Percentiles rank a stretch among this genome's conserved stretches.
Evolutionary conservation across 2,329 filamentous ascomycete species (phyloP).

Genomic region (Cordyceps tenuipes): DNA sequence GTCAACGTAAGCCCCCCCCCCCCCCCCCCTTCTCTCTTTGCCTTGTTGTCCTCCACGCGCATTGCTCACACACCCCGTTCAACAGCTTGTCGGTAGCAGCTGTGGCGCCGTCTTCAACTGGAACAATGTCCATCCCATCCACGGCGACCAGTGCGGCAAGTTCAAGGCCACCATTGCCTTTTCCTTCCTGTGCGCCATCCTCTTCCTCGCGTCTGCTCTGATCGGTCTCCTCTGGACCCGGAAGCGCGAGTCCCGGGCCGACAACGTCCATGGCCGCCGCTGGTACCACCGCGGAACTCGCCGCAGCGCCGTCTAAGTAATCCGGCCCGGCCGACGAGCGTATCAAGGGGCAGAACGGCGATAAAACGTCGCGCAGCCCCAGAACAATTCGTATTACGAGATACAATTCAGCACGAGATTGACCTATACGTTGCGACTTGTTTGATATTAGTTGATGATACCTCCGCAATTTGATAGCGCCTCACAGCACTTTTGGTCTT

Average conservation of each 20-base stretch:
- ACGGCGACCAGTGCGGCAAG: slow-evolving; percentile 49
- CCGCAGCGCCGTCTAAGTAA: slow-evolving; percentile 32
- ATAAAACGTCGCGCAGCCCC: not conserved
- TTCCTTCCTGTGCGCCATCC: slow-evolving; percentile 59
- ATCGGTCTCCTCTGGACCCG: slow-evolving; percentile 49
- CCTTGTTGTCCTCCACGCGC: not conserved
- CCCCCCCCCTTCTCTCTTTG: too few species aligned
- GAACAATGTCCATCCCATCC: slow-evolving; percentile 39
- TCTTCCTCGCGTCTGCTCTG: slow-evolving; percentile 59
- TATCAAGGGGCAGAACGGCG: not conserved
- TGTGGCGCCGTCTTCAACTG: slow-evolving; percentile 55
- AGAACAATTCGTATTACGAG: not conserved
- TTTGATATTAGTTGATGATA: slow-evolving; percentile 3
- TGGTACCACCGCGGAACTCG: slow-evolving; percentile 32
- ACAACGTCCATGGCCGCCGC: slow-evolving; percentile 21
- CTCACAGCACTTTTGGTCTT: not conserved
- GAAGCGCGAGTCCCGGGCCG: slow-evolving; percentile 26
- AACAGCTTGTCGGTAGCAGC: slow-evolving; percentile 33
- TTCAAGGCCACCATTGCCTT: slow-evolving; percentile 68
- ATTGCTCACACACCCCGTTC: not conserved
- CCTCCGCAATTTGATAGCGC: not conserved
- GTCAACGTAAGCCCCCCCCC: slow-evolving; percentile 38
- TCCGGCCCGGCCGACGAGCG: not conserved
- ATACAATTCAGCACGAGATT: not conserved
- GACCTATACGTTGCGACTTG: not conserved